Base-by-base conservation (phyloP, 257 asterid genomes). In the Apocynum venetum region DNA sequence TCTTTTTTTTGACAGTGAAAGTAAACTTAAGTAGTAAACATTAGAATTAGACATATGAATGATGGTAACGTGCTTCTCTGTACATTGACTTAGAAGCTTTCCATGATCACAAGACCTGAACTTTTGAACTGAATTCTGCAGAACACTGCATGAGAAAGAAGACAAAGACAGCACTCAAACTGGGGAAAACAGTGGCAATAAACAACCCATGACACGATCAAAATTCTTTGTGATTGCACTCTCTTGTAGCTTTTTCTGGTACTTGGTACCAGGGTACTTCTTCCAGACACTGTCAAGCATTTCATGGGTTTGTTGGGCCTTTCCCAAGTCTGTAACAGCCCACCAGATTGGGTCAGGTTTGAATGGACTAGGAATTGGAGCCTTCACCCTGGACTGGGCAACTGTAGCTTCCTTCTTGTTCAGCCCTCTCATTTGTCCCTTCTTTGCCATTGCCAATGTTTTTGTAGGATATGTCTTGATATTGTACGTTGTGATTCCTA, bases 271-370 rank as follows among this genome's bases (percentile, higher is more conserved):
- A 0, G 90, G 93, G 4, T 92, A 78, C 87, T 49, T 92, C 31
- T 92, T 92, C 90, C 86, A 87, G 74, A 79, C 93, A 9, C 80
- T 92, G 1, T 85, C 83, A 56, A 89, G 92, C 85, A 84, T 92
- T 63, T 92, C 97, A 74, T 92, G 96, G 97, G 84, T 92, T 2
- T 92, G 97, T 13, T 92, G 97, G 97, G 90, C 79, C 17, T 92
- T 81, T 57, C 96, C 97, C 20, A 82, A 84, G 19, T 92, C 96
- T 1, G 97, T 92, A 4, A 92, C 96, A 0, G 97, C 95, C 71
- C 94, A 92, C 2, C 97, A 92, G 59, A 79, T 92, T 0, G 97
- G 97, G 1, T 92, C 97, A 0, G 97, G 97, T 2, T 63, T 92
- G 15, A 80, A 73, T 10, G 96, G 97, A 2, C 87, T 92, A 0